These are phyloP conservation scores for Verticillium dahliae DNA, from an alignment of 2,329 filamentous ascomycete genomes.

Conservation along the genomic window DNA sequence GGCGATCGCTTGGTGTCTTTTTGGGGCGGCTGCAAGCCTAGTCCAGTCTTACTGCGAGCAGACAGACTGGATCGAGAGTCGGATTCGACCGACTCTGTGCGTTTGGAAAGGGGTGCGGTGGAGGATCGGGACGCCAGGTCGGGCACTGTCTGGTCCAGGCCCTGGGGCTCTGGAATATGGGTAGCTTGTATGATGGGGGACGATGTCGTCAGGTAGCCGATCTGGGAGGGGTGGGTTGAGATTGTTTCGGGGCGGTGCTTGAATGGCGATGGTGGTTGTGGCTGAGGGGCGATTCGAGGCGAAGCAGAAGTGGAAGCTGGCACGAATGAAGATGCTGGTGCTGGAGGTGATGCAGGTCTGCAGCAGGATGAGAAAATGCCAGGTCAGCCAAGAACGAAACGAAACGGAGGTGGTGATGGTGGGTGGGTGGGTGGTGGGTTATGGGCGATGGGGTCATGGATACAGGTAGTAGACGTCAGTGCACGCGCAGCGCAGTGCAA, in stretches of 20 bases:
- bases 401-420: slow-evolving; percentile 1
- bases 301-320: neutral
- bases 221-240: slow-evolving; percentile 54
- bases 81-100: slow-evolving; percentile 25
- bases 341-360: neutral
- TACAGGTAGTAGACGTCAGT: neutral
- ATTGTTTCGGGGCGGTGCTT: slow-evolving; percentile 5
- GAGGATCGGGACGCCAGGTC: slow-evolving; percentile 26
- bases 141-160: slow-evolving; percentile 17
- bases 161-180: slow-evolving; percentile 38
- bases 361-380: neutral
- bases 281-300: slow-evolving; percentile 6
- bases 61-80: slow-evolving; percentile 17
- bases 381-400: neutral
- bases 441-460: neutral
- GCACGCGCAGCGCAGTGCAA: neutral
- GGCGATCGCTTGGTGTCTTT: slow-evolving; percentile 49
- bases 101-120: slow-evolving; percentile 24
- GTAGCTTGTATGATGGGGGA: slow-evolving; percentile 59
- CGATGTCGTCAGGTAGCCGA: slow-evolving; percentile 62
- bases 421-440: slow-evolving; percentile 11
- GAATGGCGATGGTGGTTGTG: neutral
- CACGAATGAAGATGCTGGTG: neutral
- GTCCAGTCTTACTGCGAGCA: slow-evolving; percentile 22
- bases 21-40: slow-evolving; percentile 31